Evolutionary conservation across 2,329 filamentous ascomycete genomes (phyloP).

Genomic region (Diaporthe sp.): DNA sequence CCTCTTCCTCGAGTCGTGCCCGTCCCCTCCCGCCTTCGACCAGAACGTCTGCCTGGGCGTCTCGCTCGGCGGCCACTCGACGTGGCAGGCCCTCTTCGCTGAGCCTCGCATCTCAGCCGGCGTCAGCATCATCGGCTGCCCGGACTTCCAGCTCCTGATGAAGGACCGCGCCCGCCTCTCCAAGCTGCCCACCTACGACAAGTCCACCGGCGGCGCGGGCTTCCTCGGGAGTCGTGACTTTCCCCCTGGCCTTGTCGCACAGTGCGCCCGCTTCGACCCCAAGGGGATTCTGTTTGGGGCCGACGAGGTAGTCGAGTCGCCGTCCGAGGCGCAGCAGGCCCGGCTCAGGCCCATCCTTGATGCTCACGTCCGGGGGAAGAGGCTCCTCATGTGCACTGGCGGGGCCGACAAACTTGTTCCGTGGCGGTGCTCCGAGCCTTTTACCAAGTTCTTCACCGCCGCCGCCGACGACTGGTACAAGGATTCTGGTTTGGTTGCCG

Average conservation of each 20-base stretch:
- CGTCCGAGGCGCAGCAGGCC: constrained; percentile 55
- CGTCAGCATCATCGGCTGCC: constrained; percentile 87
- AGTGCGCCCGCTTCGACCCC: constrained; percentile 78
- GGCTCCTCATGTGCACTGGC: constrained; percentile 74
- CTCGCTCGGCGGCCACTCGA: constrained; percentile 87
- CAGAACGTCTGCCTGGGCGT: constrained; percentile 85
- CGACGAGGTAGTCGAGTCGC: constrained; percentile 49
- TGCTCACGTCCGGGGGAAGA: constrained; percentile 70
- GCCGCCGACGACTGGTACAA: constrained; percentile 66
- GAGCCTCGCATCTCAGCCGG: constrained; percentile 85
- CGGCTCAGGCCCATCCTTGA: constrained; percentile 62
- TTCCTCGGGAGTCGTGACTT: constrained; percentile 87
- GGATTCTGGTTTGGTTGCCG: constrained; percentile 68
- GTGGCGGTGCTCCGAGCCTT: constrained; percentile 70
- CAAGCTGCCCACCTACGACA: constrained; percentile 72
- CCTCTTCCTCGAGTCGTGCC: constrained; percentile 68
- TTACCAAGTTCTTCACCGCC: constrained; percentile 72
- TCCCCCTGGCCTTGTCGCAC: constrained; percentile 74
- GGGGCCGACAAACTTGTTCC: constrained; percentile 80
- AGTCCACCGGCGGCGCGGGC: constrained; percentile 65
- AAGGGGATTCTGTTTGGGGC: constrained; percentile 78
- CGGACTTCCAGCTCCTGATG: constrained; percentile 86
- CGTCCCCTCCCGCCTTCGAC: constrained; percentile 56
- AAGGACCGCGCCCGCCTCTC: constrained; percentile 81
- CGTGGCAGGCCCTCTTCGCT: constrained; percentile 85